Base-by-base conservation (phyloP, 331 rosid species). In the Acacia concinna region DNA sequence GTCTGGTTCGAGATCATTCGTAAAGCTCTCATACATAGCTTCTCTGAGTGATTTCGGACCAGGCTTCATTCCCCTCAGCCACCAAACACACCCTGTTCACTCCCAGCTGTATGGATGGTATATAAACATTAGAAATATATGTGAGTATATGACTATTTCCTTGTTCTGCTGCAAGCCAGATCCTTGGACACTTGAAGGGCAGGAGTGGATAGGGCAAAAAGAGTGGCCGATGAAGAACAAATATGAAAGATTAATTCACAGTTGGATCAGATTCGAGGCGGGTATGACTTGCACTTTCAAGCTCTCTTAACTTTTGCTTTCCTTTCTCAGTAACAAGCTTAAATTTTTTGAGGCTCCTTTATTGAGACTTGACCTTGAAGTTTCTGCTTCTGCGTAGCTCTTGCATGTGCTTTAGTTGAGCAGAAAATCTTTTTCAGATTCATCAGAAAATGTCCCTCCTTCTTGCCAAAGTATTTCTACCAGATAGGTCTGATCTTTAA, bases 1-100 rank as follows among this genome's bases (percentile, higher is more conserved):
- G 86, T 91, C 90, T 85, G 97, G 90, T 74, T 89, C 97, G 90
- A 91, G 71, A 89, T 82, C 94, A 72, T 86, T 88, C 90, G 64
- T 44, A 83, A 76, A 59, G 78, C 73, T 46, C 81, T 74, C 10
- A 77, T 4, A 63, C 71, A 72, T 35, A 18, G 44, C 15, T 66
- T 37, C 28, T 49, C 32, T 38, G 88, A 56, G 21, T 79, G 86
- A 88, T 88, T 83, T 88, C 91, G 91, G 91, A 88, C 89, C 89
- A 88, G 91, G 87, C 87, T 85, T 88, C 91, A 85, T 88, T 88
- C 89, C 87, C 91, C 89, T 85, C 89, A 88, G 73, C 84, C 20
- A 72, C 27, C 27, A 35, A 60, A 68, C 68, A 71, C 64, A 4
- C 17, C 27, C 8, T 52, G 8, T 8, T 51, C 63, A 68, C 82